These are phyloP conservation scores for Globisporangium orthogonon DNA, from an alignment of 352 stramenopile genomes.

Conservation along the genomic window DNA sequence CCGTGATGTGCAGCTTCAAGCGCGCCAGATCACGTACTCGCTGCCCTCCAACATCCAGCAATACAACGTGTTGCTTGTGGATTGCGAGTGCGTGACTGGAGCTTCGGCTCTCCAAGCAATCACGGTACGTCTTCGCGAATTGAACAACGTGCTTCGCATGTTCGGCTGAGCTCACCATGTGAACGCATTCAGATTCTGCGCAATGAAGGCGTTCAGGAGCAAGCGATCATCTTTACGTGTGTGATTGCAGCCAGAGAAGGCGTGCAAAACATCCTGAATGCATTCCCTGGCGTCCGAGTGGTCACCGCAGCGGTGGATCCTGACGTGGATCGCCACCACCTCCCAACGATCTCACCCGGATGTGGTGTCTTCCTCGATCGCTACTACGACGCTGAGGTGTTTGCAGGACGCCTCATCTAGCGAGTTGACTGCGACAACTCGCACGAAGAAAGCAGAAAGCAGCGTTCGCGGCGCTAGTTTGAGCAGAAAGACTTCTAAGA, in stretches of 20 bases:
- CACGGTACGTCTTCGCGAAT: not conserved
- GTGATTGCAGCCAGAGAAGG: constrained; percentile 8
- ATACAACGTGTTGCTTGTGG: constrained; percentile 8
- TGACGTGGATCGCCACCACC: not conserved
- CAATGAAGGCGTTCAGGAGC: constrained; percentile 7
- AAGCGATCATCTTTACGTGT: constrained; percentile 8
- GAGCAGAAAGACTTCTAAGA: too few relatives aligned
- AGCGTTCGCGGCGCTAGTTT: too few relatives aligned
- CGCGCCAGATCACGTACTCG: constrained; percentile 4
- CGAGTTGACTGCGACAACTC: not conserved
- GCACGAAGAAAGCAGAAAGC: too few relatives aligned
- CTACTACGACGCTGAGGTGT: not conserved
- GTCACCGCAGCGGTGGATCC: not conserved
- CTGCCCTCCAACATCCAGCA: not conserved
- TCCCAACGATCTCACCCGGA: not conserved
- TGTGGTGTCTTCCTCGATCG: constrained; percentile 2
- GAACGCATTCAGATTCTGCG: constrained; percentile 3
- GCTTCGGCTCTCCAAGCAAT: constrained; percentile 8
- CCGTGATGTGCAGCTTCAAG: constrained; percentile 3
- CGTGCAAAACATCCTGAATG: not conserved
- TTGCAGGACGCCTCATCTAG: not conserved
- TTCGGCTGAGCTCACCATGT: not conserved
- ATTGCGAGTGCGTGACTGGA: constrained; percentile 12
- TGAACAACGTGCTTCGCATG: too few relatives aligned
- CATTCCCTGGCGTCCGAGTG: not conserved